Evolutionary conservation across 331 rosid species (phyloP).

Genomic region (Cydonia oblonga): DNA sequence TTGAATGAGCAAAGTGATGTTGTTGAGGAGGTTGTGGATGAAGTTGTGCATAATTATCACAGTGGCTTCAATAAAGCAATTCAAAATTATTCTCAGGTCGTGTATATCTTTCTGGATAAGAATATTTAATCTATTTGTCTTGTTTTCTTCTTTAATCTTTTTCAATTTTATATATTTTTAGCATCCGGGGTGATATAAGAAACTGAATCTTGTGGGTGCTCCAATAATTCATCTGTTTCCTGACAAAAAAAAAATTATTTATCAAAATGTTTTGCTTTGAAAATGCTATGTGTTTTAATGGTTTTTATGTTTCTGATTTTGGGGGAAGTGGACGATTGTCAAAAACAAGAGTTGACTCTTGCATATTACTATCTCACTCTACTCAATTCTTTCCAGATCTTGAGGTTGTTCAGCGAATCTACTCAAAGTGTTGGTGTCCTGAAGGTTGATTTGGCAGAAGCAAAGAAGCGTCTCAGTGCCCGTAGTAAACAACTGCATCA

Average conservation of each 20-base stretch:
- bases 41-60: constrained; percentile 94
- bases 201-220: not conserved
- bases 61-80: constrained; percentile 96
- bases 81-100: constrained; percentile 98
- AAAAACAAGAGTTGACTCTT: not conserved
- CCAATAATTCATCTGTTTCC: not conserved
- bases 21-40: constrained; percentile 96
- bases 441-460: constrained; percentile 87
- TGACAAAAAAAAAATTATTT: not conserved
- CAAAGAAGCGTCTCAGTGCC: constrained; percentile 73
- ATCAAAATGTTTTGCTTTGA: not conserved
- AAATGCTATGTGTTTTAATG: not conserved
- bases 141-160: not conserved
- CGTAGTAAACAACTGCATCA: constrained; percentile 97
- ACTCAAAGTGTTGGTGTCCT: constrained; percentile 63
- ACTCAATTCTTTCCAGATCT: constrained; percentile 53
- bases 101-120: not conserved
- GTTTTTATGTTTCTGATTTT: not conserved
- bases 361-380: constrained; percentile 2
- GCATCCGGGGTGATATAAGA: not conserved
- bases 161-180: not conserved
- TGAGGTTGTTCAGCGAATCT: constrained; percentile 93
- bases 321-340: not conserved
- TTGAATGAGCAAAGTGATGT: constrained; percentile 97
- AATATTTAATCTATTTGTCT: not conserved